Evolutionary conservation across 139 green algal genomes (phyloP).

Genomic region (Microglena sp.): DNA sequence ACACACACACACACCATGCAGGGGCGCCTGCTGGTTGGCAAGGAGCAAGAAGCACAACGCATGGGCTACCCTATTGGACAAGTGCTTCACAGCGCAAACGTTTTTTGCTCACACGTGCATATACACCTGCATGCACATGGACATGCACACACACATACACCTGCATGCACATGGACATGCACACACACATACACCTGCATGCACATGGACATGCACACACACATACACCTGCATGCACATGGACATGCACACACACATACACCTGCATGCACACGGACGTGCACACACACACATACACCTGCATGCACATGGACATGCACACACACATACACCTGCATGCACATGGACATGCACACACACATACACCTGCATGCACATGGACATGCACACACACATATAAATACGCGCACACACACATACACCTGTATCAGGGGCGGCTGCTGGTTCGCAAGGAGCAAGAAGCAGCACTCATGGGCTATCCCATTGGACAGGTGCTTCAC

Average conservation of each 20-base stretch:
- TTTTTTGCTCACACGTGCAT: too few relatives aligned
- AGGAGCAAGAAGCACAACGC: slow-evolving; percentile 19
- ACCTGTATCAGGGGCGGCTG: slow-evolving; percentile 21
- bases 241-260: not conserved
- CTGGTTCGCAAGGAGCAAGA: slow-evolving; percentile 25
- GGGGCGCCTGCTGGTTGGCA: slow-evolving; percentile 23
- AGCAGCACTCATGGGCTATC: slow-evolving; percentile 22
- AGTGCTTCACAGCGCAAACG: slow-evolving; percentile 21
- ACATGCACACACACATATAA: too few relatives aligned
- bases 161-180: too few relatives aligned
- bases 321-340: too few relatives aligned
- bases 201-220: too few relatives aligned
- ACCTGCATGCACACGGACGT: not conserved
- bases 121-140: too few relatives aligned
- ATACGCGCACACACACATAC: too few relatives aligned
- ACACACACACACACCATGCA: slow-evolving; percentile 3
- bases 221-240: too few relatives aligned
- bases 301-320: too few relatives aligned
- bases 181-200: too few relatives aligned
- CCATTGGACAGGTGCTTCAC: slow-evolving; percentile 24
- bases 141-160: too few relatives aligned
- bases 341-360: too few relatives aligned
- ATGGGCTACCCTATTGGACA: slow-evolving; percentile 25
- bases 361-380: slow-evolving; percentile 77
- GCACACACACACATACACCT: not conserved